Conservation (phyloP, 139 green algal genomes). For the Klebsormidium nitens region DNA sequence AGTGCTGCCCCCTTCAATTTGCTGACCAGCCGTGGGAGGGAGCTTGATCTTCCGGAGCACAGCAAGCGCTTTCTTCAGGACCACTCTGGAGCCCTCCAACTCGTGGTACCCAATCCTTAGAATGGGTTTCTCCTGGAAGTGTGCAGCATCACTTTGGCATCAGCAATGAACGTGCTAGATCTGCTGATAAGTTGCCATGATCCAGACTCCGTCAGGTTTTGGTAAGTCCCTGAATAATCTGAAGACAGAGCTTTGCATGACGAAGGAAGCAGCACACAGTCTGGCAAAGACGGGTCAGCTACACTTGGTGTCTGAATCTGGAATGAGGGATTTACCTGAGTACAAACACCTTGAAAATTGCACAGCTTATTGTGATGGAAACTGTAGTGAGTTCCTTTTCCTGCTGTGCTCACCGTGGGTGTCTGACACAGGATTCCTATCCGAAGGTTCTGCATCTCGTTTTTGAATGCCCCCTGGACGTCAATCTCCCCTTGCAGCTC, state of each 20-base stretch:
- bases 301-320: background rate
- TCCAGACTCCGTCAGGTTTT: background rate
- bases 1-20: background rate
- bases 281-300: too few relatives aligned
- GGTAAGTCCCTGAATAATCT: background rate
- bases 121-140: background rate
- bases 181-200: background rate
- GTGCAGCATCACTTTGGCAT: background rate
- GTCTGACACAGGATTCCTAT: background rate
- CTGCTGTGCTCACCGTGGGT: background rate
- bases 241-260: background rate
- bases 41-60: slow-evolving; percentile 53
- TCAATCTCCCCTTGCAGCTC: slow-evolving; percentile 23
- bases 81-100: slow-evolving; percentile 65
- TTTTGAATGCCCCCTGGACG: background rate
- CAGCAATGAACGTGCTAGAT: background rate
- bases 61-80: slow-evolving; percentile 73
- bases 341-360: background rate
- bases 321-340: background rate
- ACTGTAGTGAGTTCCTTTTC: background rate
- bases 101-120: slow-evolving; percentile 76
- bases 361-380: background rate
- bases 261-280: too few relatives aligned
- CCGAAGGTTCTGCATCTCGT: background rate
- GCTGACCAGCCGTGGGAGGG: background rate